phyloP scores from a whole-genome alignment of 2,329 filamentous ascomycete species.

The Venturia asperata region DNA sequence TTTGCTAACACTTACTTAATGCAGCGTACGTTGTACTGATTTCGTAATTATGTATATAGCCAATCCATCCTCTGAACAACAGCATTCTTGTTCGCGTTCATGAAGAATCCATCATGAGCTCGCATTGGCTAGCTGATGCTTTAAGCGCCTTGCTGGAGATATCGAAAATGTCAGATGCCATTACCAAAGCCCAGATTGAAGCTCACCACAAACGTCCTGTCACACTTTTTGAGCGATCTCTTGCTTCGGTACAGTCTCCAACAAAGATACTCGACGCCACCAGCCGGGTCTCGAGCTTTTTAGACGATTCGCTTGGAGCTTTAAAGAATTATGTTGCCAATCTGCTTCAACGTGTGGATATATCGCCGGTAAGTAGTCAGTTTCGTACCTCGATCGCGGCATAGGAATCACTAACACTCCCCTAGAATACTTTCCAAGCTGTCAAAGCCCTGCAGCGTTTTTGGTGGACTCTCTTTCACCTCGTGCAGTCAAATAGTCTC shows the following conservation, averaged over 20 bases:
- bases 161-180: slow-evolving; percentile 20
- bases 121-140: slow-evolving; percentile 17
- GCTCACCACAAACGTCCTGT: slow-evolving; percentile 20
- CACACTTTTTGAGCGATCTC: slow-evolving; percentile 23
- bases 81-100: slow-evolving; percentile 33
- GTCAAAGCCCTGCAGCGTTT: slow-evolving; percentile 27
- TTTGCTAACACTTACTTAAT: slow-evolving; percentile 19
- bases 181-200: slow-evolving; percentile 14
- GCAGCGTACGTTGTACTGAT: slow-evolving; percentile 26
- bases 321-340: slow-evolving; percentile 18
- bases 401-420: not conserved
- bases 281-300: slow-evolving; percentile 21
- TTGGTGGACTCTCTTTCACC: slow-evolving; percentile 43
- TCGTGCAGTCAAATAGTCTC: slow-evolving; percentile 37
- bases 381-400: not conserved
- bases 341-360: slow-evolving; percentile 14
- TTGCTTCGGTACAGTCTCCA: slow-evolving; percentile 19
- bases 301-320: slow-evolving; percentile 16
- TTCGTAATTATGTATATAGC: slow-evolving; percentile 31
- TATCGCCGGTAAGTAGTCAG: slow-evolving; percentile 16
- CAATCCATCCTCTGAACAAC: slow-evolving; percentile 43
- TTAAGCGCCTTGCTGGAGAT: slow-evolving; percentile 21
- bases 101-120: not conserved
- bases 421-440: slow-evolving; percentile 10
- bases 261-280: slow-evolving; percentile 21